These are phyloP conservation scores for Taphrina populina DNA, from an alignment of 1,139 yeast species.

Conservation along the genomic window DNA sequence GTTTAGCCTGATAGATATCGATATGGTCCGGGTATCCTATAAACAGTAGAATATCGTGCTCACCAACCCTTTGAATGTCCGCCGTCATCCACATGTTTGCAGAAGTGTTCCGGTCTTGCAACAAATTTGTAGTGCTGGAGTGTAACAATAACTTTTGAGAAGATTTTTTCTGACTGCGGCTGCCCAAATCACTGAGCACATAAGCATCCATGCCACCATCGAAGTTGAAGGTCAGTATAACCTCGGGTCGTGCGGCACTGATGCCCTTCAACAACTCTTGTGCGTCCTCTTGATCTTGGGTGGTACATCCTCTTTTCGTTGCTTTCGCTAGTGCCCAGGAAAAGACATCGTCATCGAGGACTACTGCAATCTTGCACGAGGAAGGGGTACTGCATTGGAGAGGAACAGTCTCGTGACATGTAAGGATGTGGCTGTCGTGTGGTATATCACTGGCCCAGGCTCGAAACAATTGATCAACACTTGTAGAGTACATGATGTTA, in stretches of 20 bases:
- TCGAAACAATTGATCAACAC: slow-evolving; percentile 58
- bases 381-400: slow-evolving; percentile 36
- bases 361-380: slow-evolving; percentile 48
- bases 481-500: slow-evolving; percentile 59
- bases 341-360: slow-evolving; percentile 47
- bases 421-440: slow-evolving; percentile 39
- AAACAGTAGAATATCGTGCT: slow-evolving; percentile 17
- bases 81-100: slow-evolving; percentile 19
- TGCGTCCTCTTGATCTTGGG: slow-evolving; percentile 36
- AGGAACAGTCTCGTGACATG: slow-evolving; percentile 39
- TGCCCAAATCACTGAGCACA: slow-evolving; percentile 55
- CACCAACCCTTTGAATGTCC: slow-evolving; percentile 15
- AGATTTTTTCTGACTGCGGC: slow-evolving; percentile 35
- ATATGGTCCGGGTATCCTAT: slow-evolving; percentile 4
- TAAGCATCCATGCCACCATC: slow-evolving; percentile 52
- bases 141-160: slow-evolving; percentile 36
- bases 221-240: slow-evolving; percentile 56
- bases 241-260: slow-evolving; percentile 50
- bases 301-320: slow-evolving; percentile 13
- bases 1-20: not conserved
- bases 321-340: slow-evolving; percentile 33
- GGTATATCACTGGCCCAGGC: slow-evolving; percentile 71
- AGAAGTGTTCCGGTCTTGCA: slow-evolving; percentile 43
- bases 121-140: not conserved
- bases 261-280: slow-evolving; percentile 42